Conservation (phyloP, 2,329 filamentous ascomycete genomes). For the Colletotrichum sp. region DNA sequence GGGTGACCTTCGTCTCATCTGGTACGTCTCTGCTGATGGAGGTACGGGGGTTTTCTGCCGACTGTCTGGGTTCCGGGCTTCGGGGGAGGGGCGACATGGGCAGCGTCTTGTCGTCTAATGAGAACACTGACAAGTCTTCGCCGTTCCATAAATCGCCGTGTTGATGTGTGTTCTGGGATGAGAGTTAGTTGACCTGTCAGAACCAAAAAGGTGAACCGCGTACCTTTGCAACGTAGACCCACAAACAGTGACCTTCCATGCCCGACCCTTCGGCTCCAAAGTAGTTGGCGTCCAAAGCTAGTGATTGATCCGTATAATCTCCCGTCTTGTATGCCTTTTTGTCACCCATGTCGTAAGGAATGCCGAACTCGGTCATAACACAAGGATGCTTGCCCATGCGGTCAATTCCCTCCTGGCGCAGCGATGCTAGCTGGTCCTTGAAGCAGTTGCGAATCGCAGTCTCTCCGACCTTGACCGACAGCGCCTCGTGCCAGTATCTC, state of each 20-base stretch:
- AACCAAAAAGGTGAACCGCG: conserved; percentile 23
- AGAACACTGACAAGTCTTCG: conserved; percentile 92
- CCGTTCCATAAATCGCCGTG: conserved; percentile 97
- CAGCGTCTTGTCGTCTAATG: conserved; percentile 76
- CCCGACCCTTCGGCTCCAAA: conserved; percentile 86
- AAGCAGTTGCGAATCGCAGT: conserved; percentile 94
- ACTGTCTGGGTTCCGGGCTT: conserved; percentile 37
- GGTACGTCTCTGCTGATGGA: conserved; percentile 42
- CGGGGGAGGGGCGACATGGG: conserved; percentile 56
- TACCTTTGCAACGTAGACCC: conserved; percentile 81
- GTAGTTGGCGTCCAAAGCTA: conserved; percentile 95
- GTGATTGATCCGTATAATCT: conserved; percentile 90
- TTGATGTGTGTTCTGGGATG: conserved; percentile 76
- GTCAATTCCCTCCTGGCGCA: conserved; percentile 86
- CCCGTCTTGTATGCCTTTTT: conserved; percentile 95
- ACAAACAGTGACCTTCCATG: conserved; percentile 86
- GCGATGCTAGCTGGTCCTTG: conserved; percentile 81
- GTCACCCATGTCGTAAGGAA: conserved; percentile 98
- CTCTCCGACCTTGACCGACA: conserved; percentile 92
- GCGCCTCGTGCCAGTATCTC: conserved; percentile 84
- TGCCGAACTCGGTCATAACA: conserved; percentile 92
- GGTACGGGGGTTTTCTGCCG: background rate
- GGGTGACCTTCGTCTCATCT: conserved; percentile 68
- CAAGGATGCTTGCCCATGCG: conserved; percentile 89
- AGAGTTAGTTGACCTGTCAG: background rate